Base-by-base conservation (phyloP, 2,329 filamentous ascomycete species). In the Ceratocystis eucalypticola region DNA sequence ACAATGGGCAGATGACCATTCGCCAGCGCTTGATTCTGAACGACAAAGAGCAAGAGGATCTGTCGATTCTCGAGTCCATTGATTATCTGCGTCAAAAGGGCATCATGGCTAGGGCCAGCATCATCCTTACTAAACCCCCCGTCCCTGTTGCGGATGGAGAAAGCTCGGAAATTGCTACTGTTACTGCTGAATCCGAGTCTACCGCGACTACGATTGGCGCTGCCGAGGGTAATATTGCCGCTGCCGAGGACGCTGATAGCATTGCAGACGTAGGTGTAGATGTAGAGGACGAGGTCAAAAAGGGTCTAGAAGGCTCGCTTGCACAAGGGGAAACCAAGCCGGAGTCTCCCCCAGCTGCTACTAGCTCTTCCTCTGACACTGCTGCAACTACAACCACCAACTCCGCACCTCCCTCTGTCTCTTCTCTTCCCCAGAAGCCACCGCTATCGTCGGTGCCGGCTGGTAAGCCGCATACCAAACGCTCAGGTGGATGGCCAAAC, bases 31-130 rank as follows among this genome's bases (percentile, higher is more conserved):
- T 88, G 65, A 80, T 83, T 67, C 77, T 87, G 65, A 87, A 87
- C 76, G 85, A 87, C 72, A 86, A 86, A 72, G 83, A 86, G 69
- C 84, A 87, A 72, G 84, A 87, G 71, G 85, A 88, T 72, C 77
- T 87, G 70, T 82, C 84, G 7, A 82, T 87, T 69, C 79, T 88
- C 65, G 82, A 85, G 73, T 84, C 83, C 5, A 84, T 88, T 69
- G 82, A 86, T 71, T 85, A 86, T 70, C 79, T 87, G 68, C 82
- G 84, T 70, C 78, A 84, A 57, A 84, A 80, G 72, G 82, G 82
- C n/a, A 73, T 82, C 62, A 77, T 84, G 73, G 73, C 75, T 65
- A 72, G 74, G 65, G 62, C 66, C 17, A 64, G 67, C 10, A 68
- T 68, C 28, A 67, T 69, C 61, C 41, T 66, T 7, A 68, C 50